phyloP scores from a whole-genome alignment of 345 rosid species.

The Dipteronia dyeriana region DNA sequence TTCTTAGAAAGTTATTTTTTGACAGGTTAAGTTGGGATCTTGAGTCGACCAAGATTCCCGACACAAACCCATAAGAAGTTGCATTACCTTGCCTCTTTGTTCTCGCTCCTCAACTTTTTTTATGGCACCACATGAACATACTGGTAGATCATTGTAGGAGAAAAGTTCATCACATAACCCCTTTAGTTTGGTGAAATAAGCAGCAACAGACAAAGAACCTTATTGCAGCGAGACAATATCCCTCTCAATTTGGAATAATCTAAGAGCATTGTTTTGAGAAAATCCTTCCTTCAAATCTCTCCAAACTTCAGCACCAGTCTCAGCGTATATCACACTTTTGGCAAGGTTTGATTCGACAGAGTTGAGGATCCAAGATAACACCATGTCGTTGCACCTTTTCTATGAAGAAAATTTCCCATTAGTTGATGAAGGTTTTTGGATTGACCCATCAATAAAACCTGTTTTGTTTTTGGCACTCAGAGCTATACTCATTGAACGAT shows the following conservation, averaged over 20 bases:
- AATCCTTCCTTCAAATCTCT: not conserved
- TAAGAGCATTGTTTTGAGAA: not conserved
- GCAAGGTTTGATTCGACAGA: not conserved
- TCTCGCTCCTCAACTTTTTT: not conserved
- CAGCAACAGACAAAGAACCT: not conserved
- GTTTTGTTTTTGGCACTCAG: conserved; percentile 8
- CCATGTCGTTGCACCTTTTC: conserved; percentile 15
- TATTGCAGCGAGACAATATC: conserved; percentile 5
- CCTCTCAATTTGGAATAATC: not conserved
- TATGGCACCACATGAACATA: not conserved
- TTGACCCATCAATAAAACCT: not conserved
- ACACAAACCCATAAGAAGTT: conserved; percentile 18
- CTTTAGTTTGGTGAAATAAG: conserved; percentile 18
- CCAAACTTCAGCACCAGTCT: not conserved
- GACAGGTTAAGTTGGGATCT: no score
- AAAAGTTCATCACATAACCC: not conserved
- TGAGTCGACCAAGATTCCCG: no score
- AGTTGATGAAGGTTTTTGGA: not conserved
- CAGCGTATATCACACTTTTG: not conserved
- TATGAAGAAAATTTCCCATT: not conserved
- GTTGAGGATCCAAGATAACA: conserved; percentile 5
- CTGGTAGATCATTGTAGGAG: not conserved
- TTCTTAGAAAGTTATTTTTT: no score
- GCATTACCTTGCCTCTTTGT: conserved; percentile 2
- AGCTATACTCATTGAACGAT: not conserved